Percentiles rank a stretch among this genome's conserved stretches.
Conservation (phyloP, 1,284 basidiomycete genomes). For the Microbotryomycetes sp. region DNA sequence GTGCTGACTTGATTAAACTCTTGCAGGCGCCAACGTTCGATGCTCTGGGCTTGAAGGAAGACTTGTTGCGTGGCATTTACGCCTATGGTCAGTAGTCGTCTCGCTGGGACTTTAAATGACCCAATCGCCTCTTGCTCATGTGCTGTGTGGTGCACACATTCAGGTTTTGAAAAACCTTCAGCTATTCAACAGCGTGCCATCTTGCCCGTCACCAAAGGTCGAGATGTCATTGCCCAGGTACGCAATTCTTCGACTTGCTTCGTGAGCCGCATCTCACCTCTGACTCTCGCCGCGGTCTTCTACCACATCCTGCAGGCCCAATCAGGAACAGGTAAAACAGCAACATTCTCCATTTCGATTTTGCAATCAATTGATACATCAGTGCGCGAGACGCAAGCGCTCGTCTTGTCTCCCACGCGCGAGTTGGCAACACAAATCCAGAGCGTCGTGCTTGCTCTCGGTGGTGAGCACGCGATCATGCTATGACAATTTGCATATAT, state of each 20-base stretch:
- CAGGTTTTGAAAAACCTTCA: slow-evolving; percentile 98
- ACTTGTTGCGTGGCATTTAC: slow-evolving; percentile 93
- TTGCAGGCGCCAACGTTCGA: slow-evolving; percentile 38
- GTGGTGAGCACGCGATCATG: slow-evolving; percentile 47
- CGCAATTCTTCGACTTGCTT: not conserved
- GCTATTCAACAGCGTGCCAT: slow-evolving; percentile 99
- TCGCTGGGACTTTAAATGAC: not conserved
- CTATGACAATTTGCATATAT: no score
- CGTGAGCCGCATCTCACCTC: not conserved
- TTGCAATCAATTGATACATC: slow-evolving; percentile 82
- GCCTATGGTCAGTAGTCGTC: slow-evolving; percentile 80
- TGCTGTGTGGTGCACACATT: not conserved
- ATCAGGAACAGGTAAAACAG: slow-evolving; percentile 99
- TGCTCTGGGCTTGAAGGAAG: slow-evolving; percentile 65
- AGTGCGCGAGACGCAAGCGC: slow-evolving; percentile 90
- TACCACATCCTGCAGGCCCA: slow-evolving; percentile 89
- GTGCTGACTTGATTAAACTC: slow-evolving; percentile 1
- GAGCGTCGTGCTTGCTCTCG: slow-evolving; percentile 84
- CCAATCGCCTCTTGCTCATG: slow-evolving; percentile 3
- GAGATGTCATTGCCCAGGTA: slow-evolving; percentile 46
- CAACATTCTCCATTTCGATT: slow-evolving; percentile 64
- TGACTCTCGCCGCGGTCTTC: not conserved
- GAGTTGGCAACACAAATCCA: slow-evolving; percentile 97
- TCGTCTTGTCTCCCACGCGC: slow-evolving; percentile 89
- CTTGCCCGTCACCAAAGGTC: slow-evolving; percentile 69